These are phyloP conservation scores for Myxozyma sirexii DNA, from an alignment of 805 yeast species.

Conservation along the genomic window DNA sequence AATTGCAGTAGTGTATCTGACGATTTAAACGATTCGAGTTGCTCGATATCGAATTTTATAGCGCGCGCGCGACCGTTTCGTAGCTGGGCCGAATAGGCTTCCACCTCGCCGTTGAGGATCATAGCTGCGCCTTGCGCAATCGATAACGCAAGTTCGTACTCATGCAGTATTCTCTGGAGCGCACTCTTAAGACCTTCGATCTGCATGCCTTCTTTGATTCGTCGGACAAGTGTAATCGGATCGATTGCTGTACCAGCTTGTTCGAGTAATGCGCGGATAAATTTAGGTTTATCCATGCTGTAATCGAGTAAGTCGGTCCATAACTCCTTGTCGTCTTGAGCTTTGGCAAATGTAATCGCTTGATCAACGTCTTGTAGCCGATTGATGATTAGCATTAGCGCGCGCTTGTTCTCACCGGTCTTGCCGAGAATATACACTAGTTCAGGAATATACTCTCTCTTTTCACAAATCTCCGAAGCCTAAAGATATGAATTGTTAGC, in stretches of 20 bases:
- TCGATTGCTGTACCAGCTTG: slow-evolving; percentile 60
- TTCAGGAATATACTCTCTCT: slow-evolving; percentile 60
- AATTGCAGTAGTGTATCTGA: slow-evolving; percentile 22
- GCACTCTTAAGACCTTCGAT: slow-evolving; percentile 68
- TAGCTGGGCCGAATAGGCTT: slow-evolving; percentile 25
- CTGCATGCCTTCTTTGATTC: slow-evolving; percentile 62
- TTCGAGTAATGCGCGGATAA: slow-evolving; percentile 72
- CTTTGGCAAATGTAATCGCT: slow-evolving; percentile 78
- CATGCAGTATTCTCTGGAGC: slow-evolving; percentile 61
- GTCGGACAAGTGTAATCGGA: slow-evolving; percentile 67
- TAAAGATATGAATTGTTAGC: not conserved
- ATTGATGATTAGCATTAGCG: slow-evolving; percentile 74
- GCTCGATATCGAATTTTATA: slow-evolving; percentile 27
- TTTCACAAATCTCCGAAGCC: slow-evolving; percentile 70
- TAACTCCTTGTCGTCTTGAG: slow-evolving; percentile 68
- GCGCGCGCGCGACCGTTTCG: slow-evolving; percentile 31
- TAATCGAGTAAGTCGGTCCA: slow-evolving; percentile 77
- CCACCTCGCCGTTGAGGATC: slow-evolving; percentile 21
- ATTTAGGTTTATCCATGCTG: slow-evolving; percentile 72
- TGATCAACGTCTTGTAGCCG: slow-evolving; percentile 73
- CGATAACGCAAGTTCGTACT: slow-evolving; percentile 53
- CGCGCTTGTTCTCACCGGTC: slow-evolving; percentile 77
- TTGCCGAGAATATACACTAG: slow-evolving; percentile 79
- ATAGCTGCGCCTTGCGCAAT: slow-evolving; percentile 27
- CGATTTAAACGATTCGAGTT: slow-evolving; percentile 20